Conservation (phyloP, 2,329 filamentous ascomycete species). For the Escovopsis sp. region DNA sequence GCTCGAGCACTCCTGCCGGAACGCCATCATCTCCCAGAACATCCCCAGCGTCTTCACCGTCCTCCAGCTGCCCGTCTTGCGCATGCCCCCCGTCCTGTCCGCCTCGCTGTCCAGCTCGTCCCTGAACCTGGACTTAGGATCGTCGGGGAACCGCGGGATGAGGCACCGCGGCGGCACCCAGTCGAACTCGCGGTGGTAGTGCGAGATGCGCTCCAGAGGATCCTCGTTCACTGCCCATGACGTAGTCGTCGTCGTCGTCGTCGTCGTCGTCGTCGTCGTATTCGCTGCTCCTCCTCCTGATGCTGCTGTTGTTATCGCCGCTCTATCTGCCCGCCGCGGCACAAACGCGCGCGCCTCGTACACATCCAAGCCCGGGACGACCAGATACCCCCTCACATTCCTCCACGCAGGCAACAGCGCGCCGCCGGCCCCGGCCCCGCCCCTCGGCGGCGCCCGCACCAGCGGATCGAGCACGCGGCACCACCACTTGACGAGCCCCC, state of each 20-base stretch:
- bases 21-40: constrained; percentile 99
- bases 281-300: too few species aligned
- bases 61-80: constrained; percentile 58
- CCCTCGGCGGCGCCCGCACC: constrained; percentile 31
- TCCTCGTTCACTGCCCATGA: constrained; percentile 27
- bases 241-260: too few species aligned
- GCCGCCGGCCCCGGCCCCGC: too few species aligned
- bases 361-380: constrained; percentile 76
- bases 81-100: constrained; percentile 37
- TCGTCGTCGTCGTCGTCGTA: too few species aligned
- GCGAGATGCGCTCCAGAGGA: constrained; percentile 50
- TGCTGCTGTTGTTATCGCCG: constrained; percentile 44
- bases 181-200: constrained; percentile 43
- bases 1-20: constrained; percentile 86
- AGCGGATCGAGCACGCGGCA: constrained; percentile 73
- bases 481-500: constrained; percentile 91
- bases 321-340: constrained; percentile 36
- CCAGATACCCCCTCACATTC: constrained; percentile 58
- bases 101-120: constrained; percentile 80
- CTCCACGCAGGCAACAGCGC: constrained; percentile 23
- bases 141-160: constrained; percentile 84
- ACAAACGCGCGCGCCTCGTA: constrained; percentile 69
- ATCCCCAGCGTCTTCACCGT: constrained; percentile 72
- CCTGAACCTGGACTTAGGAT: constrained; percentile 83
- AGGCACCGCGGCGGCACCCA: constrained; percentile 65